Base-by-base conservation (phyloP, 768 basidiomycete species). In the Tricholoma sp. region DNA sequence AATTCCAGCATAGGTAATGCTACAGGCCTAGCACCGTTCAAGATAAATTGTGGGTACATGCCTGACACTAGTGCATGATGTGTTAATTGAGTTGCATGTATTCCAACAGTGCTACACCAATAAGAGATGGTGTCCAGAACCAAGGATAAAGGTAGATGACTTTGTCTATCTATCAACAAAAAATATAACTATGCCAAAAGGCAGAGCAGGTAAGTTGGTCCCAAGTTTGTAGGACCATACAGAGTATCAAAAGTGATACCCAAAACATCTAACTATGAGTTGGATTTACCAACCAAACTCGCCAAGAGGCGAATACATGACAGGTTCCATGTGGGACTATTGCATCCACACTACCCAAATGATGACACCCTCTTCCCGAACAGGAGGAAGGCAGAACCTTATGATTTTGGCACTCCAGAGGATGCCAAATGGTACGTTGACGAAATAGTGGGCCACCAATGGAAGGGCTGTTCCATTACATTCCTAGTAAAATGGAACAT, bases 11-110 rank as follows among this genome's bases (percentile, higher is more conserved):
- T 31, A 13, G 15, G 15, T 6, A 36, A 6, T 18, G 36, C 31
- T 11, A 33, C 32, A 17, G 50, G 50, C 1, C n/a, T 33, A 15
- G 50, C 50, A 15, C 50, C 32, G n/a, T 31, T 24, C 6, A n/a
- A 52, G 39, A 37, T 37, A 37, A 37, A 37, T 37, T 32, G 33
- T 33, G 68, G 71, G 3, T 62, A 63, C 66, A n/a, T n/a, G n/a
- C n/a, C n/a, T 48, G 29, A 31, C 47, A 10, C 7, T 48, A 6
- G 47, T 5, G 3, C 31, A 48, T 10, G 8, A 48, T 9, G n/a
- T n/a, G 1, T 9, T 48, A 32, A 48, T 48, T 12, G 15, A 6
- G 8, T 10, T 10, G 6, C 4, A n/a, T 6, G 29, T 31, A 13
- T 48, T 48, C 29, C 47, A 48, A 8, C 15, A 32, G n/a, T 15